Conservation (phyloP, 2,329 filamentous ascomycete genomes). For the Stagonosporopsis vannaccii region DNA sequence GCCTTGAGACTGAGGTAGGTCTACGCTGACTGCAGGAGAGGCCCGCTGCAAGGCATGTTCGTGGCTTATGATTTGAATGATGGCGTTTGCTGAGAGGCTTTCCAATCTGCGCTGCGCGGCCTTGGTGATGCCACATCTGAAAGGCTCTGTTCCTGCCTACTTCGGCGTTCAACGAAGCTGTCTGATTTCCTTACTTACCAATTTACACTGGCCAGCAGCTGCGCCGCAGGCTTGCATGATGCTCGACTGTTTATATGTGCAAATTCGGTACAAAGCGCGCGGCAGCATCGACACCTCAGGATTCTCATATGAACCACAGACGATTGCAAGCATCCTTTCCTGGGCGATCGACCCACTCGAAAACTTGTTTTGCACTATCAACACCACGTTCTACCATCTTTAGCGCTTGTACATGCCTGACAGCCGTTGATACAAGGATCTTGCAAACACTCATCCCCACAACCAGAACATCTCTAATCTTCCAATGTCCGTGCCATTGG, state of each 20-base stretch:
- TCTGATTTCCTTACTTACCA: background rate
- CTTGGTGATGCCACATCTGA: background rate
- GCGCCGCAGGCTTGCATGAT: background rate
- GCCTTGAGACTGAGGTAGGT: background rate
- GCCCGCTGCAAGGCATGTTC: background rate
- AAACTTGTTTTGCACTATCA: background rate
- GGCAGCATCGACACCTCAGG: background rate
- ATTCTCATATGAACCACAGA: background rate
- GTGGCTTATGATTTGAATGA: slow-evolving; percentile 10
- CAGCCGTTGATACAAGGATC: slow-evolving; percentile 1
- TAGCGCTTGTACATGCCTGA: background rate
- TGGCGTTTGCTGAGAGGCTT: background rate
- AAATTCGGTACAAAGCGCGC: background rate
- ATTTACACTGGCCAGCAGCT: background rate
- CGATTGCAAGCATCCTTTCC: background rate
- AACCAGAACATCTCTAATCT: background rate
- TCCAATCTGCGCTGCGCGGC: background rate
- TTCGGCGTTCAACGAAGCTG: background rate
- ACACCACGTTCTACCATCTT: background rate
- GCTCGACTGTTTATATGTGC: background rate
- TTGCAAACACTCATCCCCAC: background rate
- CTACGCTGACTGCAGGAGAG: background rate
- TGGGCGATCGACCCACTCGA: background rate
- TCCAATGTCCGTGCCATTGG: background rate
- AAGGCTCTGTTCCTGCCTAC: background rate